Evolutionary conservation across 1,139 yeast species (phyloP).

Genomic region (Debaryomycetaceae sp.): DNA sequence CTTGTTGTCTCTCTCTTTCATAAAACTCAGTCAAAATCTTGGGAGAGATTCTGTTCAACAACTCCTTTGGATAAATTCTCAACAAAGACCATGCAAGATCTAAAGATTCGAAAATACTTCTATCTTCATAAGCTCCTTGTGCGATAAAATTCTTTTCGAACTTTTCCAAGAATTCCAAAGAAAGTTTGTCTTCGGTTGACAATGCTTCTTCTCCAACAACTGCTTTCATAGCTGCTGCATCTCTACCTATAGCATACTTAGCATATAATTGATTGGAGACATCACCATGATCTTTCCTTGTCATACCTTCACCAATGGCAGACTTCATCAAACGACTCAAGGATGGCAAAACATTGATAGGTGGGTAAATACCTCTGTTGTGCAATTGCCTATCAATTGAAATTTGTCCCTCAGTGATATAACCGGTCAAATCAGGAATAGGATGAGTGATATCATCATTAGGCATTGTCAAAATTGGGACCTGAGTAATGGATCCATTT

Average conservation of each 20-base stretch:
- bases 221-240: slow-evolving; percentile 99
- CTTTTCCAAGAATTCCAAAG: slow-evolving; percentile 95
- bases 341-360: slow-evolving; percentile 96
- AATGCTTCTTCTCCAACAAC: slow-evolving; percentile 99
- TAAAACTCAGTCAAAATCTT: slow-evolving; percentile 93
- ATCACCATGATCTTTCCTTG: slow-evolving; percentile 99
- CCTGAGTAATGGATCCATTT: slow-evolving; percentile 98
- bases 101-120: slow-evolving; percentile 89
- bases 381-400: slow-evolving; percentile 93
- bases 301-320: slow-evolving; percentile 99
- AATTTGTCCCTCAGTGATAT: slow-evolving; percentile 98
- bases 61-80: slow-evolving; percentile 97
- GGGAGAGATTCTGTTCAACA: slow-evolving; percentile 97
- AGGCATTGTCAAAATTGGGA: slow-evolving; percentile 98
- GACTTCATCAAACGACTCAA: slow-evolving; percentile 97
- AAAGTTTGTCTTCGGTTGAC: slow-evolving; percentile 94
- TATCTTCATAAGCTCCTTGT: slow-evolving; percentile 95
- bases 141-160: slow-evolving; percentile 92
- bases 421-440: slow-evolving; percentile 99
- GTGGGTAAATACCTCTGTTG: slow-evolving; percentile 97
- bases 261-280: slow-evolving; percentile 98
- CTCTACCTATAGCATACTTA: slow-evolving; percentile 98
- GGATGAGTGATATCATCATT: slow-evolving; percentile 99
- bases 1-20: slow-evolving; percentile 73
- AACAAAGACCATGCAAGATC: slow-evolving; percentile 98